phyloP scores from a whole-genome alignment of 164 flowering plant genomes.

The Magnolia officinalis region DNA sequence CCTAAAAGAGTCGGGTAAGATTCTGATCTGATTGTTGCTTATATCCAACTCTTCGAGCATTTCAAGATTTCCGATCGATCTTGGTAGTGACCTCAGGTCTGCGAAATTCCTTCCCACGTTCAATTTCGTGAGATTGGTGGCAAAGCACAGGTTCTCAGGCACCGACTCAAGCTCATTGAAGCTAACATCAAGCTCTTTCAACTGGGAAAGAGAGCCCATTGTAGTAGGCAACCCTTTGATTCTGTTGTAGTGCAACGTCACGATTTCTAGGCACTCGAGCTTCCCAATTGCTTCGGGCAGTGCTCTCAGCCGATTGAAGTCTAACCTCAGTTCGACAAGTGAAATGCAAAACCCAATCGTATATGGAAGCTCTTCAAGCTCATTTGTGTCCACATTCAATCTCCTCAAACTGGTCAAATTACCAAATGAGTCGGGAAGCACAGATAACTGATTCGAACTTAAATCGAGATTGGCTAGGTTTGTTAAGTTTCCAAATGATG shows the following conservation, averaged over 20 bases:
- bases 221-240: constrained; percentile 60
- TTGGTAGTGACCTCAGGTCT: constrained; percentile 55
- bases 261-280: constrained; percentile 50
- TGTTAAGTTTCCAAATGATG: constrained; percentile 46
- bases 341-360: constrained; percentile 67
- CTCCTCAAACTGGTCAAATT: constrained; percentile 42
- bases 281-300: constrained; percentile 77
- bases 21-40: constrained; percentile 54
- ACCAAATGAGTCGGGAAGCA: constrained; percentile 52
- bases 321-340: constrained; percentile 50
- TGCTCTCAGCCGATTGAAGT: constrained; percentile 57
- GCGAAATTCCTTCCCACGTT: constrained; percentile 66
- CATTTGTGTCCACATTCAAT: constrained; percentile 55
- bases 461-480: constrained; percentile 53
- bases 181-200: constrained; percentile 65
- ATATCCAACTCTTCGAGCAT: constrained; percentile 73
- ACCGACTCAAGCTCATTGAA: constrained; percentile 63
- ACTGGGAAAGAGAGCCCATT: constrained; percentile 45
- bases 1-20: constrained; percentile 63
- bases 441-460: constrained; percentile 48
- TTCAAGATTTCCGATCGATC: constrained; percentile 63
- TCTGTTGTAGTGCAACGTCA: constrained; percentile 58
- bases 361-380: constrained; percentile 63
- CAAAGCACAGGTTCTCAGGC: constrained; percentile 63
- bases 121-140: constrained; percentile 44